Evolutionary conservation across 768 basidiomycete species (phyloP), one percentile per base, ranked within the genome.

Genomic region (Boletus reticuloceps): DNA sequence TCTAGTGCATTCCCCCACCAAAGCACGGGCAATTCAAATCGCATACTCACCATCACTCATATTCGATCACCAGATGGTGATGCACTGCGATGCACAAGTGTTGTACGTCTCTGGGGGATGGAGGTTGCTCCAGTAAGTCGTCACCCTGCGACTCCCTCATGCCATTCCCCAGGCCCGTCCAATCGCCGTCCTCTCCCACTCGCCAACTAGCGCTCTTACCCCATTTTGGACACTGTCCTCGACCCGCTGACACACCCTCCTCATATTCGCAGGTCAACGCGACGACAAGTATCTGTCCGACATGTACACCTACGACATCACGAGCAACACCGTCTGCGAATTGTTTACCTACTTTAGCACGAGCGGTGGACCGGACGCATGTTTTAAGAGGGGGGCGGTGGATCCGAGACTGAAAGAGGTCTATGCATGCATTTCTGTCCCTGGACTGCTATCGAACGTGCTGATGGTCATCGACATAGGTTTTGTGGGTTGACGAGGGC

Each of bases 71-170:
- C 88, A 90, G 69, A 88, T 92, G 83, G 84, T 75, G 32, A 82
- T 91, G 63, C 89, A 92, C 61, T 78, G 78, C 39, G 84, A 86
- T 6, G 71, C 79, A 0, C 89, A 89, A 65, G 80, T 84, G 5
- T 64, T 93, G 9, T 92, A 91, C 56, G 81, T 90, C 8, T 88
- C 83, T 58, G 90, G 91, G 9, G 91, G 81, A 59, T 93, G 90
- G 90, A 80, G 75, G 60, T 67, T 77, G 38, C 71, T 90, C 17
- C 83, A 87, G 88, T 90, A 63, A 62, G 88, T 71, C 41, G 4
- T 16, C 5, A n/a, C 13, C 38, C 38, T 39, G 6, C 12, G 38
- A 37, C 16, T 37, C 16, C 37, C 37, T 37, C 16, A 5, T n/a
- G 1, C 19, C 1, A 9, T n/a, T 9, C 44, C 39, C n/a, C n/a